Base-by-base conservation (phyloP, 768 basidiomycete species). In the Phanerochaete carnosa region DNA sequence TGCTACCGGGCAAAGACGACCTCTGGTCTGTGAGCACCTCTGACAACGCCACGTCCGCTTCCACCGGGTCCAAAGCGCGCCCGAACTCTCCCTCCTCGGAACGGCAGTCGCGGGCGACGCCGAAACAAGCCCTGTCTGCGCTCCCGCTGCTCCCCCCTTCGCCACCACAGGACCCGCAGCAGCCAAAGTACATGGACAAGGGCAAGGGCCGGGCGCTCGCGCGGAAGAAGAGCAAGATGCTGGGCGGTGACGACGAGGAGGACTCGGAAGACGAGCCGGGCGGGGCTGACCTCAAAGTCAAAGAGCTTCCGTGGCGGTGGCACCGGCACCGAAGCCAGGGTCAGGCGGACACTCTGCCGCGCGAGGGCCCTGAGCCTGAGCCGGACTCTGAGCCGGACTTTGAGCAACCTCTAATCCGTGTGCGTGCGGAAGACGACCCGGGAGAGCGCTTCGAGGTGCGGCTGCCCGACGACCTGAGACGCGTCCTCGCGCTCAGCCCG, bases 401-500 rank as follows among this genome's bases (percentile, higher is more conserved):
- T 30, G 67, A 68, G 46, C 45, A 11, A 11, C 49, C 37, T 12
- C 6, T 23, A 25, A 37, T 39, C 35, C 39, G 16, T 45, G 30
- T 22, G 33, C 62, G 74, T 23, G 25, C 33, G 3, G 8, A 15
- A 29, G 28, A 19, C 8, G 22, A 49, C 6, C 25, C 23, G 16
- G 47, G 11, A 19, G 71, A 64, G 62, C 71, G 70, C 62, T 73
- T 89, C 65, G 80, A 81, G 61, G 77, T 88, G 61, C 75, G 86
- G 71, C 75, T 91, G 53, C 86, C 88, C 52, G 86, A 89, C 62
- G 79, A 85, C 59, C 79, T 92, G 65, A 85, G 78, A 64, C 79
- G 78, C 67, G 78, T 90, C 63, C 75, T 92, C 33, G 84, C 87
- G 56, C 76, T 93, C 62, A 82, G 85, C 39, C 74, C 83, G 9